Evolutionary conservation across 768 basidiomycete species (phyloP), one percentile per base, ranked within the genome.

Genomic region (Termitomyces sp.): DNA sequence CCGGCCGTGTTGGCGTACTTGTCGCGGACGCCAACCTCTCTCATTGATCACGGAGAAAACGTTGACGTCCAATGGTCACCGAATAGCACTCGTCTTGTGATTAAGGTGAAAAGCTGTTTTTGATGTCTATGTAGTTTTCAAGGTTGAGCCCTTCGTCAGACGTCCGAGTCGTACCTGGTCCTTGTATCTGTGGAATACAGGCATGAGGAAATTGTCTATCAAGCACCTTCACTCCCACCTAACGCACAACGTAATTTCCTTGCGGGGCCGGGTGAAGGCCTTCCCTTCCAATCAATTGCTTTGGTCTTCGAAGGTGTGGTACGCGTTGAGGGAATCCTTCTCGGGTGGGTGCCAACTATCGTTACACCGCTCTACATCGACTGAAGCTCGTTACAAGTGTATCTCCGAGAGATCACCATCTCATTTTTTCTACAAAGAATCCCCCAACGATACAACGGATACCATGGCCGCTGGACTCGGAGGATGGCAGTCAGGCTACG

Each of bases 21-120:
- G 18, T 80, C 87, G 34, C 84, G 95, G 55, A 91, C 92, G 37
- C 76, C 85, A 7, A 82, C 84, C 1, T 95, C 93, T 18, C 75
- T 96, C 41, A 71, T 81, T 56, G 87, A 91, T 59, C 94, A 95
- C 69, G 95, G 95, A n/a, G 82, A 86, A 66, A 96, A 94, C 64
- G 61, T 79, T 20, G 73, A 81, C 54, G 84, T 83, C 13, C 81
- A 85, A 66, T 98, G 95, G 94, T 86, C 93, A 18, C 86, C 87
- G 55, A 93, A 95, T 69, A 88, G 89, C 36, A 78, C 79, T 65
- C 80, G 85, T 64, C 84, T 98, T 50, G 83, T 95, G 55, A 81
- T 98, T 22, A 85, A 89, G 73, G 95, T 91, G 85, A 71, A 6
- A 20, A 44, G n/a, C 51, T 44, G 30, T 54, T 31, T 31, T 50